Base-by-base conservation (phyloP, 2,329 filamentous ascomycete species). In the Xylaria sp. region DNA sequence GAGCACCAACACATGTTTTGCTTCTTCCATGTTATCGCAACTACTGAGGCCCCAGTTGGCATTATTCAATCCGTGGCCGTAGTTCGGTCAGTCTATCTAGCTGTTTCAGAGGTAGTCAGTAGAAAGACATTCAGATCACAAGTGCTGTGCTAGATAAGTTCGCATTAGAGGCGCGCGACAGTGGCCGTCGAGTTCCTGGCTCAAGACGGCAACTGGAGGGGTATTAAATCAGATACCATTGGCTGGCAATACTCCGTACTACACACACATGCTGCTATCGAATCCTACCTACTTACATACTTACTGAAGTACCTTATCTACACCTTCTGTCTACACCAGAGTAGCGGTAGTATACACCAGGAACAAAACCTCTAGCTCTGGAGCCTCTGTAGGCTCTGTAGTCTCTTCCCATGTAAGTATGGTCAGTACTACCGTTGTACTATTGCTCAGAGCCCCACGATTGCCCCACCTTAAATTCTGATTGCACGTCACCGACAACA, bases 341-440 rank as follows among this genome's bases (percentile, higher is more conserved):
- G n/a, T 39, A 27, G 29, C 22, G 15, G n/a, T 39, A 27, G 29
- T 15, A 9, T 29, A 33, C 25, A 50, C 54, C 66, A 60, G 59
- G 62, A 55, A 38, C 54, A 63, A 61, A 64, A 36, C 49, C 56
- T 58, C 55, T 62, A 42, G 56, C 6, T 39, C 54, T 58, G 49
- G 6, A 11, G 15, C 31, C 20, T 49, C 45, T 42, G 38, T 1
- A 2, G 5, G n/a, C n/a, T n/a, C n/a, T n/a, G n/a, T n/a, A n/a
- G n/a, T 25, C 17, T 25, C 13, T 36, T 39, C 22, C 49, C 38
- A 36, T 25, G 49, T 20, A 15, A n/a, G n/a, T n/a, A n/a, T 17
- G 39, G 36, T 3, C 17, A 17, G 17, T 44, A 17, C 39, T 44
- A 17, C n/a, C n/a, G n/a, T n/a, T n/a, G n/a, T n/a, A n/a, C n/a